A percentile compares a stretch with the other conserved stretches of the same genome.
These are phyloP conservation scores for Cordia subcordata DNA, from an alignment of 257 asterid genomes.

Conservation along the genomic window DNA sequence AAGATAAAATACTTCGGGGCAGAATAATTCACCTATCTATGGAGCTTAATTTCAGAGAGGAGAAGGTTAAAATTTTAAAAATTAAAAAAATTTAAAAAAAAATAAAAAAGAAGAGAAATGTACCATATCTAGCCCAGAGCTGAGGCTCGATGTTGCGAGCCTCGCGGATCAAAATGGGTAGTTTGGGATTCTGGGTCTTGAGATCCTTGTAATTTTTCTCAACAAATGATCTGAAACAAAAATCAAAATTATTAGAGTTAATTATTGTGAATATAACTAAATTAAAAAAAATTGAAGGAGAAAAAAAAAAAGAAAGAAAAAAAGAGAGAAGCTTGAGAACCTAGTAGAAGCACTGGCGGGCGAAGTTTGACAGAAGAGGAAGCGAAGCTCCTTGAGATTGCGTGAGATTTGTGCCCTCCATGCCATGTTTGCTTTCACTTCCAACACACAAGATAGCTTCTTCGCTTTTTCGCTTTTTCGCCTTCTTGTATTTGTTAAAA, in stretches of 20 bases:
- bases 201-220: conserved; percentile 85
- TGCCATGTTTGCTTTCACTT: conserved; percentile 46
- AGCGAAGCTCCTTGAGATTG: conserved; percentile 78
- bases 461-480: too few relatives aligned
- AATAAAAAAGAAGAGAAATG: neutral
- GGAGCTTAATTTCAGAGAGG: neutral
- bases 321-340: conserved; percentile 25
- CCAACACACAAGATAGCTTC: too few relatives aligned
- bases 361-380: conserved; percentile 60
- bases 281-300: neutral
- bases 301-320: neutral
- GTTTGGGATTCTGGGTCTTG: conserved; percentile 79
- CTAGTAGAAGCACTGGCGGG: conserved; percentile 75
- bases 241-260: neutral
- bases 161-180: conserved; percentile 87
- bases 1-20: neutral
- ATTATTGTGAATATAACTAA: too few relatives aligned
- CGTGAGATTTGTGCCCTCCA: conserved; percentile 76
- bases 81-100: neutral
- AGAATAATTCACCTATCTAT: neutral
- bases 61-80: too few relatives aligned
- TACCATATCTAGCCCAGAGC: conserved; percentile 97
- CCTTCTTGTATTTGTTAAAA: too few relatives aligned
- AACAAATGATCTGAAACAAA: conserved; percentile 46
- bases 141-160: conserved; percentile 76